Percentiles rank a stretch among this genome's conserved stretches.
phyloP scores from a whole-genome alignment of 176 grass and related monocot species.

The Phoenix roebelenii region DNA sequence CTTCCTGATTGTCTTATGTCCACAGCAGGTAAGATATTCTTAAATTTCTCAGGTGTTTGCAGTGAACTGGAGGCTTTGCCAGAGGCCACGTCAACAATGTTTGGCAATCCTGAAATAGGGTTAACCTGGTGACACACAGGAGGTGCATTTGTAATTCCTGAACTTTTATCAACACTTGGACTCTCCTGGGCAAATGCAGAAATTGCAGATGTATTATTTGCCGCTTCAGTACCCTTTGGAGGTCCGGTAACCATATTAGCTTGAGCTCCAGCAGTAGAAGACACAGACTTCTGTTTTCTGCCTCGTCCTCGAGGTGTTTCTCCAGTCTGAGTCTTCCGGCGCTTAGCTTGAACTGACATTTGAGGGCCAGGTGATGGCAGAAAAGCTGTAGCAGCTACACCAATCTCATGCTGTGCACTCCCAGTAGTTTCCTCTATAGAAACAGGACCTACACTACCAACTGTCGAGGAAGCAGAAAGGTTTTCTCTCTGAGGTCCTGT shows the following conservation, averaged over 20 bases:
- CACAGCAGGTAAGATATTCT: conserved; percentile 18
- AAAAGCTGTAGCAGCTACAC: conserved; percentile 10
- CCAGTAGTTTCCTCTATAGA: conserved; percentile 17
- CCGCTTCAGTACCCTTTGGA: conserved; percentile 23
- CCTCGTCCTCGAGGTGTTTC: conserved; percentile 61
- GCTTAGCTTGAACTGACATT: conserved; percentile 28
- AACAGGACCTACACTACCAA: conserved; percentile 18
- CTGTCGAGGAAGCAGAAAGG: not conserved
- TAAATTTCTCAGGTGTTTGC: conserved; percentile 23
- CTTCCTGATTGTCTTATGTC: conserved; percentile 22
- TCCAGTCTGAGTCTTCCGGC: conserved; percentile 39
- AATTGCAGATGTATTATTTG: conserved; percentile 22
- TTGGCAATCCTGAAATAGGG: conserved; percentile 22
- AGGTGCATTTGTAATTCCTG: conserved; percentile 12
- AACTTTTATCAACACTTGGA: not conserved
- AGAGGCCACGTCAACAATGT: conserved; percentile 22
- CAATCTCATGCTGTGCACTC: conserved; percentile 10
- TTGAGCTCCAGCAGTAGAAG: conserved; percentile 24
- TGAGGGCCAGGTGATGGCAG: conserved; percentile 12
- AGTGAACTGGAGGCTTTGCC: conserved; percentile 25
- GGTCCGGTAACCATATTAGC: conserved; percentile 20
- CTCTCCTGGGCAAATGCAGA: conserved; percentile 30
- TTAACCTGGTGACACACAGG: conserved; percentile 10
- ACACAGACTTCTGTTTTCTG: conserved; percentile 45
- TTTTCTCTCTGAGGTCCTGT: conserved; percentile 14